Base-by-base conservation (phyloP, 352 stramenopile genomes). In the Pythium brachiatum region DNA sequence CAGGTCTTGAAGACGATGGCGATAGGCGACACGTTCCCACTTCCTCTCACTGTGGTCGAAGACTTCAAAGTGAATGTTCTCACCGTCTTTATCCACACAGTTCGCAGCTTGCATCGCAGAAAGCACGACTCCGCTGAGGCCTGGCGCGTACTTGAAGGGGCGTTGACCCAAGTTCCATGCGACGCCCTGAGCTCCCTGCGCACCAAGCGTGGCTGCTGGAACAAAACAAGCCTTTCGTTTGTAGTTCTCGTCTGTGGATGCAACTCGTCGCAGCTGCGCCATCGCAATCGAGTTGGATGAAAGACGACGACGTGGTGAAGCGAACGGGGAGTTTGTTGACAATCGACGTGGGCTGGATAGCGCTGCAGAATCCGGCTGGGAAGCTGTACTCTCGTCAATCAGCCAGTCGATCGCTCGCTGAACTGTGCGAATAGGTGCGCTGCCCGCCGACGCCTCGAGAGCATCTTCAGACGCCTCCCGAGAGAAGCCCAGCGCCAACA, bases 161-260 rank as follows among this genome's bases (percentile, higher is more conserved):
- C 61, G 65, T 7, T 90, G 74, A 0, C 83, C 83, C 60, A 92
- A 78, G 62, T 92, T 92, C 83, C 83, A 92, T 9, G 76, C 76
- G 25, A 90, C 23, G 11, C 78, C 75, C 53, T 92, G 81, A 11
- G 77, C 79, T 23, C 83, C 83, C 23, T 86, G 72, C 13, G 71
- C 67, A 23, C 73, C 70, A n/a, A 90, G 64, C 25, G 75, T 84
- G 9, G 72, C 81, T 26, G 54, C 59, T 25, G 65, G 65, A 12
- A 62, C 26, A 55, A 65, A 60, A n/a, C 18, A 43, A 36, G 26
- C 38, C 31, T 52, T 41, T 13, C 16, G 57, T 48, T 41, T n/a
- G 7, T n/a, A 15, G 18, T 1, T 9, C 2, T 15, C 31, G 3
- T 16, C 31, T 9, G 32, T 7, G 3, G 26, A 46, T 2, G 26